These are phyloP conservation scores for Geotrichum carabidarum DNA, from an alignment of 1,139 yeast species.

Conservation along the genomic window DNA sequence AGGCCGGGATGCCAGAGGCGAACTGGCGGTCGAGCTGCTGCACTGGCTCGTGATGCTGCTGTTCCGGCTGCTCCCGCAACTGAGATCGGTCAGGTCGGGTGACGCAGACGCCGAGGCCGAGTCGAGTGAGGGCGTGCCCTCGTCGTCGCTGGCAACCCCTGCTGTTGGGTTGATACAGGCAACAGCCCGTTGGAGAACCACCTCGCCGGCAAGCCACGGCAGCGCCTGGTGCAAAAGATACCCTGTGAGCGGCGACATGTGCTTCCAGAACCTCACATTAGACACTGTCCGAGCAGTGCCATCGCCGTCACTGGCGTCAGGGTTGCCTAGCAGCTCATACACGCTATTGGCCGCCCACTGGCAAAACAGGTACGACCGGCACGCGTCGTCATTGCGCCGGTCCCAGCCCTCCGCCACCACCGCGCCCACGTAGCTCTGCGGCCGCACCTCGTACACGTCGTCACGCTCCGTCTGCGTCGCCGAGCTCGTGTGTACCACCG, in stretches of 20 bases:
- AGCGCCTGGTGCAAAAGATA: not conserved
- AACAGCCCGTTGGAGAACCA: conserved; percentile 1
- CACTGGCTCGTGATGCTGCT: too few relatives aligned
- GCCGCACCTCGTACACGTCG: too few relatives aligned
- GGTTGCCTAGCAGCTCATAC: not conserved
- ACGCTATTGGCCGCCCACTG: conserved; percentile 15
- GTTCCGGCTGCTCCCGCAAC: too few relatives aligned
- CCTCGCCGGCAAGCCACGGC: conserved; percentile 6
- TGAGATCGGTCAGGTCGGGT: too few relatives aligned
- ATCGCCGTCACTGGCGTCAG: not conserved
- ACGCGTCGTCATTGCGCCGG: not conserved
- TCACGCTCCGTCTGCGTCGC: not conserved
- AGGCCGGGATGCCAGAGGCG: too few relatives aligned
- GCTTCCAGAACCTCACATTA: not conserved
- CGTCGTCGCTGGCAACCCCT: too few relatives aligned
- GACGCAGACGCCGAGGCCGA: too few relatives aligned
- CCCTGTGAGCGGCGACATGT: conserved; percentile 11
- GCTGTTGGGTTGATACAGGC: too few relatives aligned
- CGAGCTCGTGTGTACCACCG: not conserved
- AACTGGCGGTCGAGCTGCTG: too few relatives aligned
- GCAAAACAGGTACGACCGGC: conserved; percentile 11
- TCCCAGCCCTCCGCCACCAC: too few relatives aligned
- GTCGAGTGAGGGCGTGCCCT: too few relatives aligned
- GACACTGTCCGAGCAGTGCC: not conserved
- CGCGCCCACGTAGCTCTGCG: too few relatives aligned